Evolutionary conservation across 192 early-diverging fungal genomes (phyloP), one percentile per base, ranked within the genome.

Genomic region (Backusella australiensis): DNA sequence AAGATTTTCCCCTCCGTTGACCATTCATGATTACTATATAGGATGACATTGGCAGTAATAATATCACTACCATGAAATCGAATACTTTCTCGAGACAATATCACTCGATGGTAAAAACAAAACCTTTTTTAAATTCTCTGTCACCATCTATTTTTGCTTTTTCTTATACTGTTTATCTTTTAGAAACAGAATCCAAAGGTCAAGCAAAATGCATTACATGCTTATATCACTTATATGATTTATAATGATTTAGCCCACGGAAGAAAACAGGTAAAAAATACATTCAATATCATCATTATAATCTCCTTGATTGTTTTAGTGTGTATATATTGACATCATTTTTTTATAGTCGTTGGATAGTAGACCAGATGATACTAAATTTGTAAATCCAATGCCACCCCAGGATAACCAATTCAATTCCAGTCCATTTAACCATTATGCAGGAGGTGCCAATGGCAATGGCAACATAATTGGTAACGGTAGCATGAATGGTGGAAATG

Each of bases 211-310:
- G 85, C 85, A 6, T 78, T 80, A 70, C 85, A 86, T 67, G 80
- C 85, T 41, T 86, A 86, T 71, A 86, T 86, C 14, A 78, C 85
- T 34, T 86, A 86, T 53, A 84, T 86, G 85, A 86, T 86, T 36
- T 86, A 86, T 68, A 84, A 82, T 41, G 80, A 85, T 73, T 35
- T 77, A 39, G 72, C 39, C 12, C 46, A 81, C 66, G 73, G 77
- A 17, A 72, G 73, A 49, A 72, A 72, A 35, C 29, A 72, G 46
- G 72, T 49, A 23, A 63, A 29, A 49, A 49, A 12, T 29, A 6
- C 3, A 23, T 26, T 3, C 23, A 21, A 6, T 56, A 2, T 32
- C 32, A 32, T 32, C 29, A 32, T 32, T 32, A 32, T 32, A 1
- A 32, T 32, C 52, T 21, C 19, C 52, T 21, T 21, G n/a, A 21